Evolutionary conservation across 805 yeast genomes (phyloP), one percentile per base, ranked within the genome.

Genomic region (Kuraishia molischiana): DNA sequence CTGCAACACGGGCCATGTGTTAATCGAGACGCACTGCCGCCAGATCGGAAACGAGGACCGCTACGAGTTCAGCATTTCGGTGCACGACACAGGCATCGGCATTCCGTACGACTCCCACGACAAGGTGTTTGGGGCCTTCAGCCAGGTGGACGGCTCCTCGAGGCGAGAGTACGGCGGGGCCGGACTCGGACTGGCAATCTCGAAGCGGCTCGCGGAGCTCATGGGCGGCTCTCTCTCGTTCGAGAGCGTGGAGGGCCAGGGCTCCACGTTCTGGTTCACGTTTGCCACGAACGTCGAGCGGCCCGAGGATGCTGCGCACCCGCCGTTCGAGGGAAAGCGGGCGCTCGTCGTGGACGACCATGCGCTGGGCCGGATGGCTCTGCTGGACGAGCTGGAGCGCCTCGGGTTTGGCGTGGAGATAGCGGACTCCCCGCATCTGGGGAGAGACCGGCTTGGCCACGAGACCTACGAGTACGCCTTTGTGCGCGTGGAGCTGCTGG

Each of bases 191-290:
- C 51, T 69, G 29, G 70, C 79, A 1, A 90, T 90, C 51, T 92
- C 97, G 59, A 69, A 85, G 41, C 97, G 90, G 58, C 71, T 92
- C 42, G 95, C 96, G 0, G 73, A 71, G 26, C 75, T 89, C 77
- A 90, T 90, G 97, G 72, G 70, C 74, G 78, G 77, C 1, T 52
- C 54, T 4, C 56, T 72, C 20, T 54, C 63, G 2, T 69, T 67
- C 43, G 69, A 65, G 13, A 66, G 74, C 40, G 50, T 44, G 5
- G 73, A 67, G 41, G 71, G 69, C 4, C 51, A 53, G 19, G 78
- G 78, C 1, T 62, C 73, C 1, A 63, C 67, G 1, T 72, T 72
- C 38, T 51, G 51, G 37, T 68, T 72, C 40, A 54, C 48, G 28
- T 54, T 63, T 38, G 49, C 47, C 17, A 67, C 61, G 4, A 53